These are phyloP conservation scores for Kwoniella shandongensis DNA, from an alignment of 768 basidiomycete species.

Conservation along the genomic window DNA sequence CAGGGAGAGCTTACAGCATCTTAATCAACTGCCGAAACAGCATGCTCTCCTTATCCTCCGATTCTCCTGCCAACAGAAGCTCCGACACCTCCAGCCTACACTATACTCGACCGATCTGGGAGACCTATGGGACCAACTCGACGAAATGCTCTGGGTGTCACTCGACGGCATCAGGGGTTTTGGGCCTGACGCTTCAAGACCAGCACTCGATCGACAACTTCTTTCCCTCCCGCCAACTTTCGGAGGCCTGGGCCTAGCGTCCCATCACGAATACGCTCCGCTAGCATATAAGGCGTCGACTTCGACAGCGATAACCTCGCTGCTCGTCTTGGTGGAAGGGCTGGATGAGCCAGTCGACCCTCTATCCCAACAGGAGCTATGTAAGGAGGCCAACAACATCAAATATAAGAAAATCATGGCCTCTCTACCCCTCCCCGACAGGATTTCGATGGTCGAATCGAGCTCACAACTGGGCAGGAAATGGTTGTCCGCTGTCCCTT, in stretches of 20 bases:
- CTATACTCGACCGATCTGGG: neutral
- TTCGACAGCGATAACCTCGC: neutral
- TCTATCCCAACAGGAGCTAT: neutral
- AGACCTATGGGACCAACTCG: slow-evolving; percentile 3
- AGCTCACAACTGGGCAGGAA: neutral
- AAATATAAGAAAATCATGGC: neutral
- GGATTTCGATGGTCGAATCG: neutral
- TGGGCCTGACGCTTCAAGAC: no score
- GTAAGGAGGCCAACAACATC: neutral
- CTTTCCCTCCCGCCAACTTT: neutral
- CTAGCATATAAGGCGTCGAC: neutral
- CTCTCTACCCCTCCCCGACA: neutral
- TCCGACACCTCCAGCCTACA: slow-evolving; percentile 5
- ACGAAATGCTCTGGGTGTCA: neutral
- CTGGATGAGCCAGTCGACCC: neutral
- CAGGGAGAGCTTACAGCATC: neutral
- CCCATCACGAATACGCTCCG: neutral
- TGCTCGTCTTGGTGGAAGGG: neutral
- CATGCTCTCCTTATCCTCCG: slow-evolving; percentile 12
- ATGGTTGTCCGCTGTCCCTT: slow-evolving; percentile 8
- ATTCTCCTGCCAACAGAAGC: slow-evolving; percentile 4
- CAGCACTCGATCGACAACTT: neutral
- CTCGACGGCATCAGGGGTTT: slow-evolving; percentile 3
- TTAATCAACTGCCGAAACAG: slow-evolving; percentile 4
- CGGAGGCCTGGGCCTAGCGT: slow-evolving; percentile 2